These are phyloP conservation scores for Eucalyptus erythrocorys DNA, from an alignment of 345 rosid genomes.

Conservation along the genomic window DNA sequence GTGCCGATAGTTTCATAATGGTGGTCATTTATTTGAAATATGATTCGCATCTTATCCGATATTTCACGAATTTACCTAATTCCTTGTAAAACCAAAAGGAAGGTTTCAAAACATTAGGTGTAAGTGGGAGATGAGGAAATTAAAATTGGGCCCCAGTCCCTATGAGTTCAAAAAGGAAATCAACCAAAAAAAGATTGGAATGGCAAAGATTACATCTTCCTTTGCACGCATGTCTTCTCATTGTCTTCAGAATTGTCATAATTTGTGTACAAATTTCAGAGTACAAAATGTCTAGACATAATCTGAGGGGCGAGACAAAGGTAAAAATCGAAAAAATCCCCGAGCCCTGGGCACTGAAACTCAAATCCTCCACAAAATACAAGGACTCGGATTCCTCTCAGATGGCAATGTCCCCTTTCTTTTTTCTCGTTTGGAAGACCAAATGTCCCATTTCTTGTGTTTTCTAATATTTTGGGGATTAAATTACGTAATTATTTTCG, in stretches of 20 bases:
- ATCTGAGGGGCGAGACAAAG: neutral
- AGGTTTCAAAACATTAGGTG: neutral
- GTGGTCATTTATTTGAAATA: neutral
- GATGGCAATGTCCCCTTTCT: neutral
- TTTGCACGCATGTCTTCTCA: neutral
- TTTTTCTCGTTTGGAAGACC: neutral
- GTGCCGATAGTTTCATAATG: neutral
- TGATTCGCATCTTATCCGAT: neutral
- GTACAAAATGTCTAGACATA: neutral
- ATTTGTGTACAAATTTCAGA: neutral
- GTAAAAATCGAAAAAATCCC: neutral
- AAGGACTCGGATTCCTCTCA: neutral
- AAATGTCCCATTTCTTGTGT: neutral
- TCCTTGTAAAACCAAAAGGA: neutral
- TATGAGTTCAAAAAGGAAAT: neutral
- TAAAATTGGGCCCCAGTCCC: neutral
- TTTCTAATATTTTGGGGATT: neutral
- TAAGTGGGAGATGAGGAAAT: neutral
- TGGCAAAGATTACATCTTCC: neutral
- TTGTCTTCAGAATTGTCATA: neutral
- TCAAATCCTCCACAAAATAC: neutral
- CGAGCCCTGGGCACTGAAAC: neutral
- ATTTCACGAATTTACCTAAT: neutral
- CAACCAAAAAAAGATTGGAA: neutral
- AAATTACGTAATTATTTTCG: neutral